Percentiles rank a stretch among this genome's conserved stretches.
Conservation (phyloP, 345 rosid genomes). For the Luvunga scandens region DNA sequence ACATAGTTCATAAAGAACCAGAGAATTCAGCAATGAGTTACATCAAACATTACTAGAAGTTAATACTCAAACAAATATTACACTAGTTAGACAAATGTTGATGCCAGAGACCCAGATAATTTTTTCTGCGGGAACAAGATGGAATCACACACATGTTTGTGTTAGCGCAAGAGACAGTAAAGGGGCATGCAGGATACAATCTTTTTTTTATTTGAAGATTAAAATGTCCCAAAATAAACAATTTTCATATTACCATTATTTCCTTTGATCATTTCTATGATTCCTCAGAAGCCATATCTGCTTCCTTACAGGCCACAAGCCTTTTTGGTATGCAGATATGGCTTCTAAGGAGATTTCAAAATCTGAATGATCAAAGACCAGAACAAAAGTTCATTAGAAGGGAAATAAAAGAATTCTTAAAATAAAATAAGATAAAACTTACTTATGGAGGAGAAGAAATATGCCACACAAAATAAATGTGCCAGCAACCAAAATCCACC, state of each 20-base stretch:
- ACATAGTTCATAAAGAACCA: neutral
- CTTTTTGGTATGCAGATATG: too few relatives aligned
- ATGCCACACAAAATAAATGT: slow-evolving; percentile 84
- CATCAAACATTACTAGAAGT: neutral
- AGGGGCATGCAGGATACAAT: neutral
- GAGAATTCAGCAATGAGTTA: neutral
- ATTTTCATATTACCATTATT: neutral
- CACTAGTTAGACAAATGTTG: neutral
- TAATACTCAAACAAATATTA: neutral
- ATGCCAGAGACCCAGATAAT: neutral
- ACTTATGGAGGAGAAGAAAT: slow-evolving; percentile 86
- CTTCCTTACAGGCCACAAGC: neutral
- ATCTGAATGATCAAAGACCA: neutral
- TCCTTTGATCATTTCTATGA: neutral
- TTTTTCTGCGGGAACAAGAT: neutral
- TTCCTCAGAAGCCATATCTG: neutral
- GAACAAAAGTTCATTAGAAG: neutral
- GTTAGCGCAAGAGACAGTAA: neutral
- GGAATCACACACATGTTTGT: neutral
- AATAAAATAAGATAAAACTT: slow-evolving; percentile 25
- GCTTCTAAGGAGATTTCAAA: neutral
- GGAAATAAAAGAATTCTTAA: neutral
- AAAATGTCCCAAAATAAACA: neutral
- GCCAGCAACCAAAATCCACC: slow-evolving; percentile 86
- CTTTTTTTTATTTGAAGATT: neutral